Percentiles rank a stretch among this genome's conserved stretches.
phyloP scores from a whole-genome alignment of 192 early-diverging fungal species.

The Coemansia nantahalensis region DNA sequence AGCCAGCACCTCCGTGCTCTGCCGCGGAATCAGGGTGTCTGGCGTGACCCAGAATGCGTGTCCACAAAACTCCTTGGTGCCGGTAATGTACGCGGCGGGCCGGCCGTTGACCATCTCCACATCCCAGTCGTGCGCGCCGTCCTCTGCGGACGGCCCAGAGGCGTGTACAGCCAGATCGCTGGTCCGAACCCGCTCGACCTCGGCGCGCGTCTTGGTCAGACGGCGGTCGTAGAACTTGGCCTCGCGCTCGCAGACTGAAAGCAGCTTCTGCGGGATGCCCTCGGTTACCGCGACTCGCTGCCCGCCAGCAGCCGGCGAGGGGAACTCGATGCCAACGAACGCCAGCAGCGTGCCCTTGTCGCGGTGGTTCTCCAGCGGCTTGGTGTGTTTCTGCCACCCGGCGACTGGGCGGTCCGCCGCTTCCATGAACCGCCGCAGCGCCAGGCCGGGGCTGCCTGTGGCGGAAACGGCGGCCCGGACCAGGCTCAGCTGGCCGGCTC shows the following conservation, averaged over 20 bases:
- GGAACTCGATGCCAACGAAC: conserved; percentile 46
- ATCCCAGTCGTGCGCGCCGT: conserved; percentile 2
- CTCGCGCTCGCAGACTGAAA: conserved; percentile 57
- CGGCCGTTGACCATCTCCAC: conserved; percentile 51
- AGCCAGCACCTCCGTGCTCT: conserved; percentile 68
- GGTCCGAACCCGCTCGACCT: conserved; percentile 31
- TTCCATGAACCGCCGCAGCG: conserved; percentile 55
- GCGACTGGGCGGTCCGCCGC: conserved; percentile 53
- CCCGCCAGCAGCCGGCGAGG: conserved; percentile 20
- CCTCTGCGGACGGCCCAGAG: background rate
- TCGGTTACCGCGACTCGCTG: conserved; percentile 14
- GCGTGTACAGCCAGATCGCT: too few species aligned
- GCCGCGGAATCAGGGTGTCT: conserved; percentile 68
- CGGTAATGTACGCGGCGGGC: conserved; percentile 30
- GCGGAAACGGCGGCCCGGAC: conserved; percentile 14
- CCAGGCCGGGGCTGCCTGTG: conserved; percentile 37
- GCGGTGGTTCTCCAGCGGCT: conserved; percentile 53
- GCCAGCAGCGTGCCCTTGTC: conserved; percentile 61
- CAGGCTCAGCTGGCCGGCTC: conserved; percentile 25
- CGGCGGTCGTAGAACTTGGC: conserved; percentile 52
- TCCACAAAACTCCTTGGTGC: conserved; percentile 57
- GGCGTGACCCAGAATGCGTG: conserved; percentile 58
- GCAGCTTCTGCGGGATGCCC: conserved; percentile 57
- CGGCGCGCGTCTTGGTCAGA: conserved; percentile 35
- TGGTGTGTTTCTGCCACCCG: conserved; percentile 56